These are phyloP conservation scores for Candida multigemmis DNA, from an alignment of 805 yeast genomes.

Conservation along the genomic window DNA sequence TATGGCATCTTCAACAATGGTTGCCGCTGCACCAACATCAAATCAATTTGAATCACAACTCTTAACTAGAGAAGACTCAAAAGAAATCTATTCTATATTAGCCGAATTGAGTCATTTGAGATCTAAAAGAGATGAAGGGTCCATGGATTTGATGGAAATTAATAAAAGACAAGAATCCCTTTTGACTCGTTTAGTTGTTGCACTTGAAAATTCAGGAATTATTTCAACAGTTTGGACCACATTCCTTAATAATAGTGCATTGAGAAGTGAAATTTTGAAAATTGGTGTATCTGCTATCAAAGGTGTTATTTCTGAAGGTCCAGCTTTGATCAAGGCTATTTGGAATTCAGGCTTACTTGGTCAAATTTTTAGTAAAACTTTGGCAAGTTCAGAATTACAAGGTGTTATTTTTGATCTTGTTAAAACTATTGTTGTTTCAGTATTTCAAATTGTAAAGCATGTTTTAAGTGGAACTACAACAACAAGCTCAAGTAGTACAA, in stretches of 20 bases:
- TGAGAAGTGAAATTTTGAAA: not conserved
- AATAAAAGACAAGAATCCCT: slow-evolving; percentile 1
- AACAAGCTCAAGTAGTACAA: slow-evolving; percentile 2
- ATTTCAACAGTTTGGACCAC: not conserved
- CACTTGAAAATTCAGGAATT: slow-evolving; percentile 2
- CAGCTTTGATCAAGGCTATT: too few species aligned
- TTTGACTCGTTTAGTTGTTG: slow-evolving; percentile 1
- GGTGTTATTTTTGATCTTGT: slow-evolving; percentile 1
- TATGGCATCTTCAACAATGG: slow-evolving; percentile 27
- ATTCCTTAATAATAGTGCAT: not conserved
- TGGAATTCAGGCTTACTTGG: too few species aligned
- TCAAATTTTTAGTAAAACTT: not conserved
- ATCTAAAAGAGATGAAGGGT: slow-evolving; percentile 18
- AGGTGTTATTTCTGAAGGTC: too few species aligned
- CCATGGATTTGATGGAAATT: slow-evolving; percentile 1
- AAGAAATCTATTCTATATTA: slow-evolving; percentile 22
- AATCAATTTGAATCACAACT: too few species aligned
- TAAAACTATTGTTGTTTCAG: slow-evolving; percentile 1
- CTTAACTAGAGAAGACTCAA: slow-evolving; percentile 27
- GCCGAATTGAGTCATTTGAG: slow-evolving; percentile 22
- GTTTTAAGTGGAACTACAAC: not conserved
- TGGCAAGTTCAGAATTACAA: not conserved
- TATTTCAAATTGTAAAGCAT: slow-evolving; percentile 1
- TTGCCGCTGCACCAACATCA: slow-evolving; percentile 24
- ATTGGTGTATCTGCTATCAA: too few species aligned